Evolutionary conservation across 441 rosid genomes (phyloP).

Genomic region (Erodium trifolium): DNA sequence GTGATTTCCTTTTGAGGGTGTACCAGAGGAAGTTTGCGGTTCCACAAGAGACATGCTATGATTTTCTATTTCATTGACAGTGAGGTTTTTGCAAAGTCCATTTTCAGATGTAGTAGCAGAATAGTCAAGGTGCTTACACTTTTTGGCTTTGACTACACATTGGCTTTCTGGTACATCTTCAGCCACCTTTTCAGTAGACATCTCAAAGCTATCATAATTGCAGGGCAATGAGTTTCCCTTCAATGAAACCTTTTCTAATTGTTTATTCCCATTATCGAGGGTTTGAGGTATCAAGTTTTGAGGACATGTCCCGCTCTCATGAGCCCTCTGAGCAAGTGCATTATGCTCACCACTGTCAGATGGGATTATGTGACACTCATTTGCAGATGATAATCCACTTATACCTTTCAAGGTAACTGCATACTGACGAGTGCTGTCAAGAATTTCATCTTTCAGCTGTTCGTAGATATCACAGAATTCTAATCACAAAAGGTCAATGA

Average conservation of each 20-base stretch:
- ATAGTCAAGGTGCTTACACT: slow-evolving; percentile 22
- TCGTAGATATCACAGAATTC: slow-evolving; percentile 16
- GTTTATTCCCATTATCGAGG: slow-evolving; percentile 20
- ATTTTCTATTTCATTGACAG: slow-evolving; percentile 13
- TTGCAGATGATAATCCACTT: slow-evolving; percentile 27
- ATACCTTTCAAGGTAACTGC: slow-evolving; percentile 28
- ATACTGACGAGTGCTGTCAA: slow-evolving; percentile 24
- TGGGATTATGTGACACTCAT: slow-evolving; percentile 10
- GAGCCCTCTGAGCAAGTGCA: slow-evolving; percentile 13
- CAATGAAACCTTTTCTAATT: slow-evolving; percentile 13
- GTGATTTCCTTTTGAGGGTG: not conserved
- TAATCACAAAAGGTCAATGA: slow-evolving; percentile 8
- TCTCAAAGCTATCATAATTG: slow-evolving; percentile 29
- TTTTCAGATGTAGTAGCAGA: slow-evolving; percentile 8
- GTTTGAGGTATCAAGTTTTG: slow-evolving; percentile 18
- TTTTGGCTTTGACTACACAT: slow-evolving; percentile 24
- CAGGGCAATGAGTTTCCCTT: slow-evolving; percentile 12
- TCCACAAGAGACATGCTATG: slow-evolving; percentile 11
- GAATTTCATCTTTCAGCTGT: slow-evolving; percentile 40
- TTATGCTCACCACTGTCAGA: slow-evolving; percentile 7
- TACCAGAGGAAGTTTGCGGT: slow-evolving; percentile 6
- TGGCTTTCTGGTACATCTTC: slow-evolving; percentile 15
- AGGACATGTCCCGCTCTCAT: slow-evolving; percentile 10
- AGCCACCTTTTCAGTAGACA: slow-evolving; percentile 18
- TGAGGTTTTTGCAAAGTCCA: slow-evolving; percentile 7